Evolutionary conservation across 306 rosid species (phyloP).

Genomic region (Boehmeria nivea): DNA sequence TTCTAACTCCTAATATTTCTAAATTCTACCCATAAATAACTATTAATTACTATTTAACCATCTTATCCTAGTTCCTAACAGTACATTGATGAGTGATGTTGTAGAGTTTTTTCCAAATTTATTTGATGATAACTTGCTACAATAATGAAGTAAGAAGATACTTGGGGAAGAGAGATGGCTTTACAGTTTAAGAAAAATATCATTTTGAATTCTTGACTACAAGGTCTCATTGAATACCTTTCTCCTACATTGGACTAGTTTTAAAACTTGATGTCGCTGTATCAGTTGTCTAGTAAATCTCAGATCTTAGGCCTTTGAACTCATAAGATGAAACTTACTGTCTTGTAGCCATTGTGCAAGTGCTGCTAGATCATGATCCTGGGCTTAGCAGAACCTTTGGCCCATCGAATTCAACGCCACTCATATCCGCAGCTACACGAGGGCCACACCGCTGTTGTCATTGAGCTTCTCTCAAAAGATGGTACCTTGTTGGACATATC

Average conservation of each 20-base stretch:
- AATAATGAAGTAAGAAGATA: too few species aligned
- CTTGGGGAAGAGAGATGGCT: too few species aligned
- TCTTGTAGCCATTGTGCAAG: constrained; percentile 78
- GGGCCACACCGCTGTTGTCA: constrained; percentile 81
- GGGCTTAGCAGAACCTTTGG: constrained; percentile 80
- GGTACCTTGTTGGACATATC: constrained; percentile 66
- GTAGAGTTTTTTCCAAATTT: too few species aligned
- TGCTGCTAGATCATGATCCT: constrained; percentile 63
- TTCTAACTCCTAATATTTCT: too few species aligned
- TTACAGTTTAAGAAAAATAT: too few species aligned
- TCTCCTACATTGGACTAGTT: neutral
- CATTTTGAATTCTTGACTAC: too few species aligned
- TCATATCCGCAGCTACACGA: constrained; percentile 80
- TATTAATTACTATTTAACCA: too few species aligned
- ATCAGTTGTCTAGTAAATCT: too few species aligned
- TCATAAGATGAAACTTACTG: constrained; percentile 3
- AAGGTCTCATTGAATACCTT: neutral
- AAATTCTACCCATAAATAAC: too few species aligned
- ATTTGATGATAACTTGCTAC: too few species aligned
- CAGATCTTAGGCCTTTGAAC: constrained; percentile 7
- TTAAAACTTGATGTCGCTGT: neutral
- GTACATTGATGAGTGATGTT: too few species aligned
- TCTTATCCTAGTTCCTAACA: too few species aligned
- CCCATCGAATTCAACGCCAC: constrained; percentile 81
- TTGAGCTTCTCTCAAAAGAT: constrained; percentile 77